Conservation (phyloP, 768 basidiomycete genomes). For the Vararia minispora region DNA sequence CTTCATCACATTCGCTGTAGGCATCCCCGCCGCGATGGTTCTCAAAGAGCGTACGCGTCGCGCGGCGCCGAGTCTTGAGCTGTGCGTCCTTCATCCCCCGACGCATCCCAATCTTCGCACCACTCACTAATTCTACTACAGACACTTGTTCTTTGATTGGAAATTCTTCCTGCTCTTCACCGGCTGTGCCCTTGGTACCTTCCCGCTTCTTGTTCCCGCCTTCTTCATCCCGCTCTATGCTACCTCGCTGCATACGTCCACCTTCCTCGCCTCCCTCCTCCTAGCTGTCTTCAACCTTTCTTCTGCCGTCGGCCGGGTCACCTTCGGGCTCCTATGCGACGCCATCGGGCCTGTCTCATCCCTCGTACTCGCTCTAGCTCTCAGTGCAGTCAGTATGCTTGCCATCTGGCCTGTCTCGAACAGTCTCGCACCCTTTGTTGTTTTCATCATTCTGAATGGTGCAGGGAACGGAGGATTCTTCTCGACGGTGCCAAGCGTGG, state of each 20-base stretch:
- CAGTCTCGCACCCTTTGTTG: slow-evolving; percentile 16
- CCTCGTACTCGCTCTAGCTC: slow-evolving; percentile 17
- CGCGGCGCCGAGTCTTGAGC: slow-evolving; percentile 16
- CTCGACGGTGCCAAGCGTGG: slow-evolving; percentile 22
- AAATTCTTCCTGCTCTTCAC: slow-evolving; percentile 20
- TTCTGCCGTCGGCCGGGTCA: slow-evolving; percentile 23
- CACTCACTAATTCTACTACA: neutral
- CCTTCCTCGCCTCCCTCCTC: slow-evolving; percentile 18
- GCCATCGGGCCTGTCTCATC: slow-evolving; percentile 20
- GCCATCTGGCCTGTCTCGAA: slow-evolving; percentile 15
- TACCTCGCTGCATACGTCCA: slow-evolving; percentile 18
- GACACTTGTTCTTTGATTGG: slow-evolving; percentile 21
- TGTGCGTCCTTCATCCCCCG: slow-evolving; percentile 11
- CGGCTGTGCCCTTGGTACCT: slow-evolving; percentile 24
- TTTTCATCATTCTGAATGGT: slow-evolving; percentile 20
- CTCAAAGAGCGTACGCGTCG: slow-evolving; percentile 17
- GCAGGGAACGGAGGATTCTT: slow-evolving; percentile 24
- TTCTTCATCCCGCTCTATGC: slow-evolving; percentile 28
- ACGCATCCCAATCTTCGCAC: neutral
- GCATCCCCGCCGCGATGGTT: slow-evolving; percentile 20
- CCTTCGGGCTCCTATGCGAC: slow-evolving; percentile 20
- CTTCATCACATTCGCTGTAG: slow-evolving; percentile 16
- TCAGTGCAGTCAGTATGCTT: slow-evolving; percentile 21
- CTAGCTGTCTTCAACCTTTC: slow-evolving; percentile 25
- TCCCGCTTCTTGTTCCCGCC: slow-evolving; percentile 25